Base-by-base conservation (phyloP, 192 early-diverging fungal species). In the Lunasporangiospora selenospora region DNA sequence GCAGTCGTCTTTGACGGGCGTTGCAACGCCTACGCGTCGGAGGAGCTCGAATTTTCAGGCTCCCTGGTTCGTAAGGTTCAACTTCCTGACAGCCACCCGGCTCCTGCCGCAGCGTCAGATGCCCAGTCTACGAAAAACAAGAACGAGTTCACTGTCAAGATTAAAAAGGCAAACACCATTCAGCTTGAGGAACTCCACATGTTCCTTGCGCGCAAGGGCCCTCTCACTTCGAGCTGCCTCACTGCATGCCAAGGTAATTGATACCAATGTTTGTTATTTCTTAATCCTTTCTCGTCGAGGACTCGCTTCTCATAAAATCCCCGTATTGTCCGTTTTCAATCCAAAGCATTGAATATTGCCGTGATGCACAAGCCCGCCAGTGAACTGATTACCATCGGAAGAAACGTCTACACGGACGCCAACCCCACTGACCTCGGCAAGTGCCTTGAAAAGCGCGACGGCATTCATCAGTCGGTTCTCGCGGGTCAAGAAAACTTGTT, bases 391-490 rank as follows among this genome's bases (percentile, higher is more conserved):
- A 69, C 49, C 48, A 34, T 58, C 30, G 67, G 67, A 21, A 62
- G 75, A 33, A 76, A 66, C 0, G 69, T 59, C 2, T 76, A 36
- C 21, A 47, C 34, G 8, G 54, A 66, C 11, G 27, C 43, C 8
- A 62, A 53, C 29, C 47, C 73, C 8, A 52, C 47, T 23, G 16
- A 64, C 13, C 62, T 80, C 4, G 78, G 78, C 4, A 89, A 92
- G n/a, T 91, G 93, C 19, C 77, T 92, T 24, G 90, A 93, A 65
- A 79, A 92, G 15, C 94, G 93, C 93, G 84, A 86, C 46, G 95
- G 95, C 7, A 87, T 92, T 56, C 92, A 91, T 56, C 90, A 93
- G 53, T 89, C 86, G 47, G 73, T 95, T 27, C 82, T 88, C 0
- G 90, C 93, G 0, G 83, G 89, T 2, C 52, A 81, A 43, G 87